Conservation (phyloP, 805 yeast species). For the Cyberlindnera xylosilytica region DNA sequence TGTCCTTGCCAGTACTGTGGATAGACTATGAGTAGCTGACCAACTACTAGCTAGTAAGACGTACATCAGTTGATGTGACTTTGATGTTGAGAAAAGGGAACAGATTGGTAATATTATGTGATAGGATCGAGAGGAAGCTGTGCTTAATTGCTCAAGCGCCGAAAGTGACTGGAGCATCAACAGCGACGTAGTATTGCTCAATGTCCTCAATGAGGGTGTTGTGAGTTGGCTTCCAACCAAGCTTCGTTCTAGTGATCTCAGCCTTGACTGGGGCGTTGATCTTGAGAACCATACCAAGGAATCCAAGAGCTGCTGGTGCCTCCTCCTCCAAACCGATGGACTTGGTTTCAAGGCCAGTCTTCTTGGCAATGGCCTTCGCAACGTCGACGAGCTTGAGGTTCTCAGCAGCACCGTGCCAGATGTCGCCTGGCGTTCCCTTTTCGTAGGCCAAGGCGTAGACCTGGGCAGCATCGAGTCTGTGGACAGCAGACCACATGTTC, state of each 20-base stretch:
- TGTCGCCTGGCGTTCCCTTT: not conserved
- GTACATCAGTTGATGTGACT: no score
- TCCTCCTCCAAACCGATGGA: slow-evolving; percentile 19
- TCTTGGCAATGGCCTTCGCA: slow-evolving; percentile 28
- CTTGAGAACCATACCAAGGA: slow-evolving; percentile 16
- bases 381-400: slow-evolving; percentile 25
- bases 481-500: slow-evolving; percentile 33
- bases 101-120: no score
- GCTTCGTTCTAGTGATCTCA: slow-evolving; percentile 21
- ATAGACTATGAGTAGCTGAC: no score
- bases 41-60: no score
- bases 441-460: slow-evolving; percentile 26
- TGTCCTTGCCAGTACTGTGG: no score
- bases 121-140: no score
- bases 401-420: slow-evolving; percentile 28
- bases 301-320: slow-evolving; percentile 5
- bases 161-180: not conserved
- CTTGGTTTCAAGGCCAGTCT: slow-evolving; percentile 16
- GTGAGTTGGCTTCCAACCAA: slow-evolving; percentile 30
- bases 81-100: no score
- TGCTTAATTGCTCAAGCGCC: no score
- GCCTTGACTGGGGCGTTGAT: slow-evolving; percentile 17
- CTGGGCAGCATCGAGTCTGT: slow-evolving; percentile 33
- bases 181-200: slow-evolving; percentile 15
- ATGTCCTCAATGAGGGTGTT: slow-evolving; percentile 25